These are phyloP conservation scores for Trametes meyenii DNA, from an alignment of 768 basidiomycete species.

Conservation along the genomic window DNA sequence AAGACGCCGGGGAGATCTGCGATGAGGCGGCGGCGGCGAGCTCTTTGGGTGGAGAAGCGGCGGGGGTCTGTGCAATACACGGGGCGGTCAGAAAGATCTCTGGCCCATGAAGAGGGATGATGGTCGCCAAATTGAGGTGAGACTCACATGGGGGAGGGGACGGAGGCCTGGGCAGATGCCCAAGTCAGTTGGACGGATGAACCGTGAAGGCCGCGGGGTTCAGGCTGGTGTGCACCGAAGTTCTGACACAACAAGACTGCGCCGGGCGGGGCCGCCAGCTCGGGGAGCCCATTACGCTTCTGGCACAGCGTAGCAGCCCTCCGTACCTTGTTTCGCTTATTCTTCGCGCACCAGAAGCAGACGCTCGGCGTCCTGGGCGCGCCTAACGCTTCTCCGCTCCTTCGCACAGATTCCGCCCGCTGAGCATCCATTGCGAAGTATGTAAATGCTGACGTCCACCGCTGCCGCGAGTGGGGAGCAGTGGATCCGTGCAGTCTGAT, in stretches of 20 bases:
- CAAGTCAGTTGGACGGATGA: slow-evolving; percentile 8
- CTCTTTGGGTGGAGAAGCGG: not conserved
- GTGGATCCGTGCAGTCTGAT: not conserved
- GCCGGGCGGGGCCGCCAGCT: not conserved
- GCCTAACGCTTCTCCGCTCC: not conserved
- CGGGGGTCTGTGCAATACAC: not conserved
- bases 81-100: not conserved
- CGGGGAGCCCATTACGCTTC: not conserved
- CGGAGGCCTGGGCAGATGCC: not conserved
- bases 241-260: slow-evolving; percentile 7
- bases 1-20: not conserved
- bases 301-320: not conserved
- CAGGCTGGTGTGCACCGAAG: too few relatives aligned
- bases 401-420: not conserved
- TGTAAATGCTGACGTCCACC: too few relatives aligned
- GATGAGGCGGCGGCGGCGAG: not conserved
- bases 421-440: too few relatives aligned
- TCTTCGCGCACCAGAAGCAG: not conserved
- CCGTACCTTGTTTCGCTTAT: not conserved
- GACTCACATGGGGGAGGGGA: not conserved
- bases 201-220: not conserved
- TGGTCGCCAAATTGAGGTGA: slow-evolving; percentile 19
- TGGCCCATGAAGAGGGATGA: slow-evolving; percentile 1
- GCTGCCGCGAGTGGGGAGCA: too few relatives aligned
- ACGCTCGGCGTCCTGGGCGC: too few relatives aligned